A percentile compares a stretch with the other conserved stretches of the same genome.
phyloP scores from a whole-genome alignment of 2,329 filamentous ascomycete species.

The Paracoccidioides lutzii region DNA sequence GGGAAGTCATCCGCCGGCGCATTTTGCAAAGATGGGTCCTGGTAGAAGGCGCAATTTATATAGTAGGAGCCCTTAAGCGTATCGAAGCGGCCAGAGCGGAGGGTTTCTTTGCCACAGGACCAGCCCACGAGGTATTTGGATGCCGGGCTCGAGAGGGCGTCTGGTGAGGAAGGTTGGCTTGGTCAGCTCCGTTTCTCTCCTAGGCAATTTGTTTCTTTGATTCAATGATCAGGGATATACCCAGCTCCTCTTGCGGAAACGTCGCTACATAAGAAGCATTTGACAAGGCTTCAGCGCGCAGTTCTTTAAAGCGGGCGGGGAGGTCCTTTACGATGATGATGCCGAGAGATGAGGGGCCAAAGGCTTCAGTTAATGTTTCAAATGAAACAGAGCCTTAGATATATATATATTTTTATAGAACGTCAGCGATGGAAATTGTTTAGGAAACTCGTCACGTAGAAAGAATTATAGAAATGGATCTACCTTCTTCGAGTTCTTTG shows the following conservation, averaged over 20 bases:
- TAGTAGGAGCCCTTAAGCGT: constrained; percentile 54
- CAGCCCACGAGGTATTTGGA: constrained; percentile 52
- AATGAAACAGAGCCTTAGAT: constrained; percentile 29
- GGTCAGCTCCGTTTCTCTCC: background rate
- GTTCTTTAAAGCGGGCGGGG: constrained; percentile 53
- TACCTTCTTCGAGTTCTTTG: constrained; percentile 36
- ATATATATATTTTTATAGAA: background rate
- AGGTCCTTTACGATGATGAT: constrained; percentile 90
- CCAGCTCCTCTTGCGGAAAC: constrained; percentile 56
- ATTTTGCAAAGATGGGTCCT: constrained; percentile 25
- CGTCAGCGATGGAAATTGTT: background rate
- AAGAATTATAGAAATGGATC: constrained; percentile 3
- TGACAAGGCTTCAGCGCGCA: constrained; percentile 64
- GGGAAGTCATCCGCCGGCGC: constrained; percentile 25
- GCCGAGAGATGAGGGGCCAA: constrained; percentile 79
- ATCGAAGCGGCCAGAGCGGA: constrained; percentile 49
- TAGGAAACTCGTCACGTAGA: too few species aligned
- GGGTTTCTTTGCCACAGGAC: constrained; percentile 52
- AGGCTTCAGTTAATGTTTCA: constrained; percentile 48
- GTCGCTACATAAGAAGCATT: constrained; percentile 84
- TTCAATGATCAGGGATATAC: constrained; percentile 30
- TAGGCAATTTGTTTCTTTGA: background rate
- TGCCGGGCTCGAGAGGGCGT: constrained; percentile 29
- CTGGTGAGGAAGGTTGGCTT: constrained; percentile 12
- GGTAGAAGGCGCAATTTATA: constrained; percentile 47